A percentile compares a stretch with the other conserved stretches of the same genome.
Conservation (phyloP, 768 basidiomycete genomes). For the Suillus hirtellus region DNA sequence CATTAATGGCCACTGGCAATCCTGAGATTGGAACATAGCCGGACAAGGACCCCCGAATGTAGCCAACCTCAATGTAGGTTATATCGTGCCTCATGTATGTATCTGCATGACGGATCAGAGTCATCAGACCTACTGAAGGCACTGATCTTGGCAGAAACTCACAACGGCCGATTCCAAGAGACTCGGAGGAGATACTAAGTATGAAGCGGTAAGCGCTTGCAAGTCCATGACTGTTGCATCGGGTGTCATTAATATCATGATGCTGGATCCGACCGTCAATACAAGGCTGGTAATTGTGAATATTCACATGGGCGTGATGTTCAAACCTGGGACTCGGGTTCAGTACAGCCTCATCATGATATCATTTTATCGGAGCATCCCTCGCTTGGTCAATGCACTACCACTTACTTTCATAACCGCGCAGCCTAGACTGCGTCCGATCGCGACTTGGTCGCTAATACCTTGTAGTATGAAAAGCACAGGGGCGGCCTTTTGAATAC, state of each 20-base stretch:
- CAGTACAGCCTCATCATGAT: neutral
- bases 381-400: neutral
- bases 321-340: neutral
- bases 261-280: neutral
- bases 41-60: neutral
- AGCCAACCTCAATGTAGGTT: neutral
- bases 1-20: neutral
- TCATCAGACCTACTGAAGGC: neutral
- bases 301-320: neutral
- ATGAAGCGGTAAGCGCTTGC: neutral
- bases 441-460: neutral
- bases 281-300: too few species aligned
- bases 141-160: neutral
- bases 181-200: neutral
- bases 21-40: neutral
- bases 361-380: slow-evolving; percentile 1
- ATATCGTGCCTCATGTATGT: neutral
- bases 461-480: neutral
- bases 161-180: neutral
- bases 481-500: slow-evolving; percentile 2
- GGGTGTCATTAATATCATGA: neutral
- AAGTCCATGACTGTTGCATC: neutral
- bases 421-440: neutral
- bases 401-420: slow-evolving; percentile 2
- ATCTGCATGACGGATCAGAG: neutral